Base-by-base conservation (phyloP, 257 asterid genomes). In the Verbena officinalis region DNA sequence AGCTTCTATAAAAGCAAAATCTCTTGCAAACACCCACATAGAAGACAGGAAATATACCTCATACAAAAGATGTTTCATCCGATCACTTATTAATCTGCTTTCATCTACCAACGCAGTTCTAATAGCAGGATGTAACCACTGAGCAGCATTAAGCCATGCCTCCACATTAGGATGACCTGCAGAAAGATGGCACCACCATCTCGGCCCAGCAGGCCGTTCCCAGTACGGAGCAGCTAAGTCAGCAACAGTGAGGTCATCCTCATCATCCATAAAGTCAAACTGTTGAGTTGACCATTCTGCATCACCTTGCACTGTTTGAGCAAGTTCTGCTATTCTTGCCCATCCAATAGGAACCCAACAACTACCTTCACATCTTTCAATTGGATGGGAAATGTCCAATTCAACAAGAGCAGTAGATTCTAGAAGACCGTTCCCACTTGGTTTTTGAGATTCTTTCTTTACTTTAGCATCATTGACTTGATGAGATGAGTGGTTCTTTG, bases 141-240 rank as follows among this genome's bases (percentile, higher is more conserved):
- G 84, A 62, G 97, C 90, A 74, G 77, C 46, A 67, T 51, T 78
- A 23, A 92, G 88, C 98, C 98, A 92, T 38, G 95, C 81, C 55
- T 87, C 92, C 2, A 85, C 79, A 45, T 50, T 60, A 31, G 93
- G 90, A 76, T 92, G 88, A 60, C 90, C 95, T 5, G 97, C 97
- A 77, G 88, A 67, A 65, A 92, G 79, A 78, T 92, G 98, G 79
- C 96, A 92, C 98, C 98, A 92, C 98, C 98, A 92, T 49, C 80
- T 85, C 17, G 97, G 98, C 73, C 98, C 98, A 57, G 77, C 94
- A 4, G 96, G 87, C 20, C 78, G 80, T 73, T 92, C 96, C 98
- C 98, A 89, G 71, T 89, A 92, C 4, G 98, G 98, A 55, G 93
- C 91, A 62, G 90, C 98, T 67, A 89, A 73, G 55, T 89, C 97